These are phyloP conservation scores for Rugonectria rugulosa DNA, from an alignment of 2,329 filamentous ascomycete species.

Conservation along the genomic window DNA sequence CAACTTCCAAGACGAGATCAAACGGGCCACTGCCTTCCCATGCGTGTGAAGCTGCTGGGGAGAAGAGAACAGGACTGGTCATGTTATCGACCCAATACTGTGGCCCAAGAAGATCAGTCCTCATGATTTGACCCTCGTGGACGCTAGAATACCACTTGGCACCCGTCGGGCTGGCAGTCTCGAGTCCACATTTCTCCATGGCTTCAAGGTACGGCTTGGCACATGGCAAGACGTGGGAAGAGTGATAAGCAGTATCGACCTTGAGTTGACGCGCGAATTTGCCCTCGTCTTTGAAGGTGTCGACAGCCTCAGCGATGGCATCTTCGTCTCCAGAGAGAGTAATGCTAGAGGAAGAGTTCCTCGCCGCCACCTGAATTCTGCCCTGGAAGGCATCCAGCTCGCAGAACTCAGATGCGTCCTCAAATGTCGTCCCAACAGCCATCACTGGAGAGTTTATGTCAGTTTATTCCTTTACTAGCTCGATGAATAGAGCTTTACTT, in stretches of 20 bases:
- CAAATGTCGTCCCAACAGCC: constrained; percentile 31
- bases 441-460: constrained; percentile 26
- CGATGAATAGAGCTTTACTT: too few species aligned
- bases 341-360: constrained; percentile 31
- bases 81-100: background rate
- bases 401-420: constrained; percentile 22
- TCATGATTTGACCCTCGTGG: background rate
- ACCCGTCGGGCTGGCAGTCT: background rate
- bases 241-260: constrained; percentile 59
- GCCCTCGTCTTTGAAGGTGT: constrained; percentile 15
- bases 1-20: background rate
- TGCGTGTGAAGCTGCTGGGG: background rate
- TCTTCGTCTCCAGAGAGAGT: constrained; percentile 43
- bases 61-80: background rate
- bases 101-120: background rate
- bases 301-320: constrained; percentile 34
- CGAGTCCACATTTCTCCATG: background rate
- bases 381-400: constrained; percentile 25
- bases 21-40: background rate
- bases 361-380: constrained; percentile 34
- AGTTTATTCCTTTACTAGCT: background rate
- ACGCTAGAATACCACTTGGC: background rate
- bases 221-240: constrained; percentile 51
- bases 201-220: constrained; percentile 20
- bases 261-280: constrained; percentile 41